Percentiles rank a stretch among this genome's conserved stretches.
Conservation (phyloP, 169 alveolate genomes). For the Toxoplasma gondii region DNA sequence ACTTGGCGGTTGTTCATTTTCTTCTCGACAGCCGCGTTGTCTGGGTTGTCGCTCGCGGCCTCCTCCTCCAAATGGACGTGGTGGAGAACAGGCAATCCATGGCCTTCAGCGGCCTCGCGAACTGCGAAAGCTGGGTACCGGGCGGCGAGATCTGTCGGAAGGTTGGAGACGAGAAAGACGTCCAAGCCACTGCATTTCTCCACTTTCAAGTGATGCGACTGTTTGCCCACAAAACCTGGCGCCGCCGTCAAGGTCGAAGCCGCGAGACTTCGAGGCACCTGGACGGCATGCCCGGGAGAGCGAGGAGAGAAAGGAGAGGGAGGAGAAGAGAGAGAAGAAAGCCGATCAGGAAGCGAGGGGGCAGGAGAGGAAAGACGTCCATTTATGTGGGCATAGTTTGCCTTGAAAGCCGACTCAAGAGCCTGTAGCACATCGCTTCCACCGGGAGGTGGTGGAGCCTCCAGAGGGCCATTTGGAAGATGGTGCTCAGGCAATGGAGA, state of each 20-base stretch:
- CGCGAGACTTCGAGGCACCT: not conserved
- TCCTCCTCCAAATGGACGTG: constrained; percentile 35
- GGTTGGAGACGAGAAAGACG: constrained; percentile 57
- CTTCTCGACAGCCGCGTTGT: not conserved
- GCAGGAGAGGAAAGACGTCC: not conserved
- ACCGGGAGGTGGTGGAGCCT: not conserved
- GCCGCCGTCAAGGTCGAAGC: not conserved
- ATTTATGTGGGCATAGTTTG: not conserved
- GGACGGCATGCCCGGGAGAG: not conserved
- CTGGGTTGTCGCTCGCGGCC: not conserved
- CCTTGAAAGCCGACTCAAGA: not conserved
- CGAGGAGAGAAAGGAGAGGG: not conserved
- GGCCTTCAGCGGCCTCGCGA: constrained; percentile 23
- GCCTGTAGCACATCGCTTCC: not conserved
- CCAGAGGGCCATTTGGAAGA: not conserved
- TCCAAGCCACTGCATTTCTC: constrained; percentile 54
- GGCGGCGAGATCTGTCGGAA: constrained; percentile 48
- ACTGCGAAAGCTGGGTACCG: constrained; percentile 39
- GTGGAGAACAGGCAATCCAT: constrained; percentile 54
- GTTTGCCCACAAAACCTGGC: constrained; percentile 41
- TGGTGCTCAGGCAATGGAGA: not conserved
- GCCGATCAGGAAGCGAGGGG: not conserved
- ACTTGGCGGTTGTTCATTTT: too few species aligned
- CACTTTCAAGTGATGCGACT: constrained; percentile 27
- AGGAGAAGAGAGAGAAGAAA: not conserved